Base-by-base conservation (phyloP, 1,284 basidiomycete genomes). In the Mycena sp. region DNA sequence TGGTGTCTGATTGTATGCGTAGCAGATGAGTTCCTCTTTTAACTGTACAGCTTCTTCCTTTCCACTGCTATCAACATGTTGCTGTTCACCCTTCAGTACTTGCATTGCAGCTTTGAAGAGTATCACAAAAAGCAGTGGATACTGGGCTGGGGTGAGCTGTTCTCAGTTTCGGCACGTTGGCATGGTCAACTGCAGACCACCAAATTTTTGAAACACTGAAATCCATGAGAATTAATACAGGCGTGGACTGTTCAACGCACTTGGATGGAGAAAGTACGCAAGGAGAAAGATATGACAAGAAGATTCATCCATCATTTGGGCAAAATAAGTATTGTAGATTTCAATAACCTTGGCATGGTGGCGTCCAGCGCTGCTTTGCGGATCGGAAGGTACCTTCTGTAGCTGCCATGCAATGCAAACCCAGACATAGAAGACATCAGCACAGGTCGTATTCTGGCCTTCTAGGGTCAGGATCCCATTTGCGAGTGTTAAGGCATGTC, bases 241-340 rank as follows among this genome's bases (percentile, higher is more conserved):
- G 51, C 5, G n/a, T 26, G 17, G 49, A 44, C 41, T 19, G 21
- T 19, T 28, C 12, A 43, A n/a, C 45, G n/a, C 52, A 74, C 68
- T 32, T 17, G 72, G 71, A 61, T 74, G 66, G 12, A 74, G 70
- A 44, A 65, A 71, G n/a, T 71, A 73, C 16, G 57, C 69, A 1
- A 73, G 56, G 12, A 74, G 64, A 43, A 74, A 75, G 4, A 75
- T 26, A 6, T 67, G 25, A 50, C 65, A 48, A 4, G 72, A 73
- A 0, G 71, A 73, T 50, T 74, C 71, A 7, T 41, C 63, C 72
- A 74, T 74, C 71, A 74, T 72, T 32, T 72, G 70, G 4, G 65
- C 29, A 35, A 72, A 74, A 9, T 68, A 63, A 16, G 58, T 58
- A 57, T 74, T 72, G 54, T 69, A 74, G 10, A 62, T 49, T 37